phyloP scores from a whole-genome alignment of 148 eudicot genomes.

The Nepenthes gracilis region DNA sequence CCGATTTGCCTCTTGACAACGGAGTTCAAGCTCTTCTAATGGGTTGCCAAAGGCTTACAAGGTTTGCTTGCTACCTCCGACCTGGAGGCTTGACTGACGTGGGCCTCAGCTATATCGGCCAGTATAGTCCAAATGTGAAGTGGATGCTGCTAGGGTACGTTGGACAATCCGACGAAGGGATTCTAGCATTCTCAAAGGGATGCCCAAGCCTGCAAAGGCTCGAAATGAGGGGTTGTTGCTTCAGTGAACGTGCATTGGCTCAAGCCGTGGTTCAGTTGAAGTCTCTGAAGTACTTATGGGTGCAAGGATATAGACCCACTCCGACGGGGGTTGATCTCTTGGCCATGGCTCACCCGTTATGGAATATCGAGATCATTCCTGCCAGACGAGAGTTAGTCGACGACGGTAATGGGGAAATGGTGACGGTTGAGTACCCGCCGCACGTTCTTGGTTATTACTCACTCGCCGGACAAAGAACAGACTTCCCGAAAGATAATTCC shows the following conservation, averaged over 20 bases:
- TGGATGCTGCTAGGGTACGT: slow-evolving; percentile 93
- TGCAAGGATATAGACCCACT: slow-evolving; percentile 69
- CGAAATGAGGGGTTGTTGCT: slow-evolving; percentile 79
- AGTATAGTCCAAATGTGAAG: slow-evolving; percentile 50
- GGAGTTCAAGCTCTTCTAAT: slow-evolving; percentile 70
- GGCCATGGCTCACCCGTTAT: slow-evolving; percentile 48
- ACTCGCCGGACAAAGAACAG: slow-evolving; percentile 73
- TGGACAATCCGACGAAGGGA: slow-evolving; percentile 80
- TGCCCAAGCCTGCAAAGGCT: slow-evolving; percentile 80
- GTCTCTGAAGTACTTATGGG: slow-evolving; percentile 88
- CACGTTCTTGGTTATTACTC: slow-evolving; percentile 87
- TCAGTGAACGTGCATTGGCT: slow-evolving; percentile 72
- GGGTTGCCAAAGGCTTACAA: slow-evolving; percentile 57
- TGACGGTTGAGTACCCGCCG: slow-evolving; percentile 47
- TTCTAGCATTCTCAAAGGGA: slow-evolving; percentile 63
- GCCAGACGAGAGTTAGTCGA: slow-evolving; percentile 28
- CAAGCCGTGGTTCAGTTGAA: slow-evolving; percentile 34
- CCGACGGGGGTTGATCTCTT: slow-evolving; percentile 34
- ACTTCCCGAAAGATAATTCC: slow-evolving; percentile 37
- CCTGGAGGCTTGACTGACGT: slow-evolving; percentile 70
- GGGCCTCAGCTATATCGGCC: slow-evolving; percentile 73
- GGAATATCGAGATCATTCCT: slow-evolving; percentile 89
- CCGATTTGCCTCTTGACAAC: slow-evolving; percentile 84
- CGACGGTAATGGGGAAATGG: slow-evolving; percentile 30
- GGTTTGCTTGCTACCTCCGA: slow-evolving; percentile 80